Base-by-base conservation (phyloP, 768 basidiomycete genomes). In the Naganishia kalamii region DNA sequence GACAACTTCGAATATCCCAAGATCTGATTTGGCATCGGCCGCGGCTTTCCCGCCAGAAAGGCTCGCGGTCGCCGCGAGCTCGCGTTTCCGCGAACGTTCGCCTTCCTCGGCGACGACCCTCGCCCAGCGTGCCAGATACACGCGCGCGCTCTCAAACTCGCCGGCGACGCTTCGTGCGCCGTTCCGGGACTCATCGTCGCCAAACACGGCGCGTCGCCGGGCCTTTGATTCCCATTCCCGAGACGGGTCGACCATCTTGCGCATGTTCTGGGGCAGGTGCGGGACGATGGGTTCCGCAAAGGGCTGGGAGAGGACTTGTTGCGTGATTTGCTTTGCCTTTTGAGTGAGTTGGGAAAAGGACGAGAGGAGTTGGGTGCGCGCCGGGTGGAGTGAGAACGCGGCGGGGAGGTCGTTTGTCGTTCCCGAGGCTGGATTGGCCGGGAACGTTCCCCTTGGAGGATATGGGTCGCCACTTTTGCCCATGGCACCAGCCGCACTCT, bases 111-210 rank as follows among this genome's bases (percentile, higher is more conserved):
- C 96, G 0, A 98, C 96, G 65, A 79, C 76, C 33, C 93, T 83
- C 3, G 96, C 96, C 96, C 96, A 99, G 33, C 90, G 83, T 11
- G 96, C 96, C 10, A 99, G 84, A 76, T 98, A 98, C 7, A 98
- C 90, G 4, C 93, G 83, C 0, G 96, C 96, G 66, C 89, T 89
- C 79, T 98, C 96, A 75, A 94, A 98, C 75, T 96, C 92, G 6
- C 91, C 92, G 2, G 96, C 89, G 0, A 77, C 76, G 21, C 60
- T 50, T 10, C 48, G 51, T 33, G 61, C 57, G 19, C 65, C 70
- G 5, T n/a, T n/a, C 65, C 65, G 12, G 68, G 48, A 43, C 92
- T 89, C 35, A 90, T 87, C 74, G 89, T 89, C 77, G 92, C 63
- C 44, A 40, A 57, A 57, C 29, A 57, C 21, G 10, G 54, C 54